Evolutionary conservation across 495 filamentous ascomycete species (phyloP).

Genomic region (Pyrenopolyporus hunteri): DNA sequence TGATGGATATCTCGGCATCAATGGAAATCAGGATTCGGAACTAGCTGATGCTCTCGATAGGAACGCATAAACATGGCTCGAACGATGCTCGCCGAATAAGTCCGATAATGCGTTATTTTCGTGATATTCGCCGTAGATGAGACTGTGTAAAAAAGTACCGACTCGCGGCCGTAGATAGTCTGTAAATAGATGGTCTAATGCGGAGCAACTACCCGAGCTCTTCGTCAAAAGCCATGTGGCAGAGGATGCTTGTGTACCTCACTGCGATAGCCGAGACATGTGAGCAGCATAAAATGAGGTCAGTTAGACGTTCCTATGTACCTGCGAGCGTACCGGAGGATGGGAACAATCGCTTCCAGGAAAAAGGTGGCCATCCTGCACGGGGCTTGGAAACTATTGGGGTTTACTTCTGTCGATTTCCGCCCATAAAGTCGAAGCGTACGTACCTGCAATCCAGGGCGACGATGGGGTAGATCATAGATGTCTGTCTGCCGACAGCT

Average conservation of each 20-base stretch:
- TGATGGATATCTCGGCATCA: neutral
- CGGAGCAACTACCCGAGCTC: too few relatives aligned
- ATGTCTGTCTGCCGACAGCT: neutral
- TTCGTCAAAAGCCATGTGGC: too few relatives aligned
- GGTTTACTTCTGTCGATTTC: neutral
- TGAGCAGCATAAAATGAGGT: too few relatives aligned
- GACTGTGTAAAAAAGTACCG: neutral
- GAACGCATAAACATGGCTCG: neutral
- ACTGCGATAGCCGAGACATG: too few relatives aligned
- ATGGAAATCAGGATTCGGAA: neutral
- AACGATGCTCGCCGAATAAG: neutral
- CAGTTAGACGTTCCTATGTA: too few relatives aligned
- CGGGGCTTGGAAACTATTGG: neutral
- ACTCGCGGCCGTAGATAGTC: neutral
- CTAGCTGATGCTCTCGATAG: slow-evolving; percentile 7
- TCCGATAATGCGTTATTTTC: neutral
- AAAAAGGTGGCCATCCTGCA: too few relatives aligned
- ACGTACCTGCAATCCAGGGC: neutral
- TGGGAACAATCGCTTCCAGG: too few relatives aligned
- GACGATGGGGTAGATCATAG: neutral
- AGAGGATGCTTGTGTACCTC: too few relatives aligned
- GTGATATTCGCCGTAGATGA: neutral
- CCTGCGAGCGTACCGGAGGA: too few relatives aligned
- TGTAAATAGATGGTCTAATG: neutral
- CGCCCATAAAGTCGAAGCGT: neutral